A percentile compares a stretch with the other conserved stretches of the same genome.
phyloP scores from a whole-genome alignment of 2,329 filamentous ascomycete species.

The Ambrosiella xylebori region DNA sequence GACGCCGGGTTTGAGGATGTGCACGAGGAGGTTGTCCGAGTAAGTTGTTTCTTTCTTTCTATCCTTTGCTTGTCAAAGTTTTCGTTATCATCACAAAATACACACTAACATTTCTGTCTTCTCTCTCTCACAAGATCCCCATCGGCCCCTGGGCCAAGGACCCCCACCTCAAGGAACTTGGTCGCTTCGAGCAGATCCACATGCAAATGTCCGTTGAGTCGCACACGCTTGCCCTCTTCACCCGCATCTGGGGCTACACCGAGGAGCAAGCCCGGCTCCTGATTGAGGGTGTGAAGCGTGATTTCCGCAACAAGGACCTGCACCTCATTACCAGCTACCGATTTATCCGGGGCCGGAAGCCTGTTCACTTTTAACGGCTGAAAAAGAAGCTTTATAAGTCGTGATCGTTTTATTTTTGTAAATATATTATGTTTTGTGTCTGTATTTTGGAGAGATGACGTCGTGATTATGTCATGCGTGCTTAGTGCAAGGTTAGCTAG shows the following conservation, averaged over 20 bases:
- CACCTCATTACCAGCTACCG: slow-evolving; percentile 21
- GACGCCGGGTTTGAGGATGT: slow-evolving; percentile 24
- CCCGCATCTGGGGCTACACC: slow-evolving; percentile 22
- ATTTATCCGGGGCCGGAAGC: slow-evolving; percentile 19
- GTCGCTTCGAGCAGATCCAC: slow-evolving; percentile 22
- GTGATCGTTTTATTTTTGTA: background rate
- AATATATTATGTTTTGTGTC: background rate
- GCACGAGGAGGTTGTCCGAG: slow-evolving; percentile 18
- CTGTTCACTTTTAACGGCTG: background rate
- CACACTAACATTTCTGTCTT: too few relatives aligned
- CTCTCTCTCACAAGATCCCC: slow-evolving; percentile 19
- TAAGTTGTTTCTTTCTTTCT: slow-evolving; percentile 13
- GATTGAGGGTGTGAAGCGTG: slow-evolving; percentile 25
- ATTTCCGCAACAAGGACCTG: slow-evolving; percentile 21
- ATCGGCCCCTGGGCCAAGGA: slow-evolving; percentile 25
- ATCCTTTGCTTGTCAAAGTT: background rate
- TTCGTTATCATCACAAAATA: background rate
- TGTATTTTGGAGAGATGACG: too few relatives aligned
- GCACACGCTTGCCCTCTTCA: slow-evolving; percentile 25
- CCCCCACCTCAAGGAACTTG: slow-evolving; percentile 21
- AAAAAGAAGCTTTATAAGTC: background rate
- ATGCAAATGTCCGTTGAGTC: slow-evolving; percentile 28
- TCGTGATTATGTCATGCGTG: too few relatives aligned
- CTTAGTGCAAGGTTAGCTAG: too few relatives aligned
- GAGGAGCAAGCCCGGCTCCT: slow-evolving; percentile 25